Percentiles rank a stretch among this genome's conserved stretches.
Conservation (phyloP, 2,329 filamentous ascomycete genomes). For the Claviceps capensis region DNA sequence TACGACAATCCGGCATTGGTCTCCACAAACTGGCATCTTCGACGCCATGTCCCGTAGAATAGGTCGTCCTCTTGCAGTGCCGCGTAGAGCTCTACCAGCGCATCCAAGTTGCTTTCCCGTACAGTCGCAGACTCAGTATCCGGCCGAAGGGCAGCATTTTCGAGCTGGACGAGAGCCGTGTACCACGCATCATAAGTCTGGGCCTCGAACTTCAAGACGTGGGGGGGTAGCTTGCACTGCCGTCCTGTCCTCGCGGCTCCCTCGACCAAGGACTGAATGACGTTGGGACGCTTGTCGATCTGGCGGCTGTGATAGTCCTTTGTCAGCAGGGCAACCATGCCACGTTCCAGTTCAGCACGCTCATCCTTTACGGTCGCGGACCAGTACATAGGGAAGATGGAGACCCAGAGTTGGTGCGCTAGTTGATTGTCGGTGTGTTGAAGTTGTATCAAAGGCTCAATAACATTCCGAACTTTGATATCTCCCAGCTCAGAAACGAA, state of each 20-base stretch:
- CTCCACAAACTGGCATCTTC: slow-evolving; percentile 90
- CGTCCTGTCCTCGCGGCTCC: slow-evolving; percentile 75
- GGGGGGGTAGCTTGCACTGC: slow-evolving; percentile 82
- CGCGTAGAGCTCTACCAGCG: slow-evolving; percentile 85
- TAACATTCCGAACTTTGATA: slow-evolving; percentile 73
- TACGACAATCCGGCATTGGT: slow-evolving; percentile 95
- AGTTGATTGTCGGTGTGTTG: slow-evolving; percentile 78
- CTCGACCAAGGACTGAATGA: slow-evolving; percentile 82
- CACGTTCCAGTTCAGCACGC: slow-evolving; percentile 77
- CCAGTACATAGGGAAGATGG: slow-evolving; percentile 89
- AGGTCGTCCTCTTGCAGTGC: slow-evolving; percentile 88
- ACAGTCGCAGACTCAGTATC: slow-evolving; percentile 72
- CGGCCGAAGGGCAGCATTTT: slow-evolving; percentile 75
- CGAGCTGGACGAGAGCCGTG: slow-evolving; percentile 77
- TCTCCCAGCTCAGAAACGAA: slow-evolving; percentile 77
- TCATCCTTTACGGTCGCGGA: slow-evolving; percentile 78
- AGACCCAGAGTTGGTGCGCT: slow-evolving; percentile 80
- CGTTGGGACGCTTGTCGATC: slow-evolving; percentile 88
- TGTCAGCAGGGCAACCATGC: slow-evolving; percentile 77
- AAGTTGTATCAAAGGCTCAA: slow-evolving; percentile 81
- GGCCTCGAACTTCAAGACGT: slow-evolving; percentile 89
- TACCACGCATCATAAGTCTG: slow-evolving; percentile 97
- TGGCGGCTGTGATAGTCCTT: slow-evolving; percentile 94
- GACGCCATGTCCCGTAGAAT: slow-evolving; percentile 94
- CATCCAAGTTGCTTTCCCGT: slow-evolving; percentile 89